Evolutionary conservation across 805 yeast genomes (phyloP), one percentile per base, ranked within the genome.

Genomic region (Yamadazyma olivae): DNA sequence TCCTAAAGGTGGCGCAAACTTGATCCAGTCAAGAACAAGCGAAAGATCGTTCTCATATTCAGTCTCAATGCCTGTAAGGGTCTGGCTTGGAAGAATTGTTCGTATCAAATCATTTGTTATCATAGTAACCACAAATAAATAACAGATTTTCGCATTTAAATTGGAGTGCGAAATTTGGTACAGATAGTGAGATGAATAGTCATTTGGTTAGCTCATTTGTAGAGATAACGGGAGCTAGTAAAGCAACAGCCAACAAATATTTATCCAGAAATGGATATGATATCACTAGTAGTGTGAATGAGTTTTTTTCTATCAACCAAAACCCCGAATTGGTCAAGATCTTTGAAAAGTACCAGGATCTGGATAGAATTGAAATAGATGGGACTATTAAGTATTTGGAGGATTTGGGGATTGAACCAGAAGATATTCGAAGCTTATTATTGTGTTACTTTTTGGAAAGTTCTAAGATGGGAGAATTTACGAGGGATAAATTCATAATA

Each of bases 371-470:
- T 25, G 91, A 80, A 17, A 68, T 85, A 7, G 93, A 87, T 39
- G 96, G 96, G 0, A 83, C 96, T 0, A 56, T 90, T 7, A 46
- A 53, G 26, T 86, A 81, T 48, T 62, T 91, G 16, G 69, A 67
- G 12, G 95, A 82, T 48, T 59, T 91, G 31, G 79, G 75, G 0
- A 67, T 82, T 25, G 77, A 77, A 10, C 82, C 89, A 1, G 98
- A 91, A 46, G 89, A 90, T 51, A 67, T 77, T 6, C 73, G 67
- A 5, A 81, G 87, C 3, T 64, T 91, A 29, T 78, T 84, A 1
- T 55, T 91, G 8, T 87, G 93, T 0, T 80, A 77, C 49, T 70
- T 82, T 33, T 62, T 91, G 32, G 74, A 77, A 26, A 74, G 87
- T 1, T 84, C 88, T 1, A 61, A 72, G 3, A 74, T 78, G 45